Evolutionary conservation across 805 yeast species (phyloP), one percentile per base, ranked within the genome.

Genomic region (Candida patagonica): DNA sequence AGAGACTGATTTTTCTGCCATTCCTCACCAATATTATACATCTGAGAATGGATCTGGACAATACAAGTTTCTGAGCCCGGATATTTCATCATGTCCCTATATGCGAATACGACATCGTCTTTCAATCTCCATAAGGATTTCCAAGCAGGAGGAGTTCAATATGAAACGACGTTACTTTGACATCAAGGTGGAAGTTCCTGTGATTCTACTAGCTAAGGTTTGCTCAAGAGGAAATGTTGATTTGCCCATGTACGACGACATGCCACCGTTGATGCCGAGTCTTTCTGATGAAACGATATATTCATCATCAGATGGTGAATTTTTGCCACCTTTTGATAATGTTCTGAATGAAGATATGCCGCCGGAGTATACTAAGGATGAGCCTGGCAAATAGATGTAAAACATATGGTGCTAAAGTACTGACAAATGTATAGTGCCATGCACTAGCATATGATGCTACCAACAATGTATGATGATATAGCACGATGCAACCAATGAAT

Each of bases 21-120:
- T 31, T 4, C 34, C 41, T 20, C 15, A 29, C 7, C 40, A 41
- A n/a, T 35, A 35, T 21, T 13, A 30, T 6, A 5, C 19, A 6
- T n/a, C 13, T 15, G 12, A 37, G 15, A 2, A 5, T 10, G 21
- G 17, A 16, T 10, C 30, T 24, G 34, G 33, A 13, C 26, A 34
- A 8, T 31, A 37, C 23, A 37, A 36, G 9, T 20, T 23, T 26
- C 50, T 66, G 37, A 94, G 85, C 51, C 96, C 97, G 1, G 94
- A 92, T 59, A 35, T 46, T 8, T 82, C 95, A 1, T 73, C 84
- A 3, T 78, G 71, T 49, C 74, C 72, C 21, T 78, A 77, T 50
- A 86, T 92, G 46, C 87, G 85, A 60, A 71, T 92, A 5, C 88
- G 83, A 52, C 99, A 92, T 61, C 88, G 98, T 95, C 77, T 92